phyloP scores from a whole-genome alignment of 805 yeast species.

The Metschnikowia proteae region DNA sequence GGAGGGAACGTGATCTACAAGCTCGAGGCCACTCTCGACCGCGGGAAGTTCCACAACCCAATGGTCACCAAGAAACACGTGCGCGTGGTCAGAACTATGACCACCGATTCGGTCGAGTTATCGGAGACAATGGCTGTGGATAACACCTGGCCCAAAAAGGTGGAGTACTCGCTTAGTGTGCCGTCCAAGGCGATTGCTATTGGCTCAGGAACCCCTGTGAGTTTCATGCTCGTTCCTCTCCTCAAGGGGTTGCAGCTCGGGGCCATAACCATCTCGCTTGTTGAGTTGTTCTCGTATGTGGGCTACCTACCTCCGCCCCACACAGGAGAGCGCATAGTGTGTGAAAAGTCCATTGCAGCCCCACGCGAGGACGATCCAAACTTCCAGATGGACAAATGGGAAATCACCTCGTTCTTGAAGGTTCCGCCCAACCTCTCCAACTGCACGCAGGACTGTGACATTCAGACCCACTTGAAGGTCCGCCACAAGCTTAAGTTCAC shows the following conservation, averaged over 20 bases:
- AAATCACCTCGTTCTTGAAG: conserved; percentile 52
- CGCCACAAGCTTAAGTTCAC: conserved; percentile 85
- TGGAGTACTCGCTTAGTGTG: conserved; percentile 81
- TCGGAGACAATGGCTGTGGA: conserved; percentile 92
- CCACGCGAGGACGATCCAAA: conserved; percentile 43
- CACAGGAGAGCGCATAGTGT: conserved; percentile 58
- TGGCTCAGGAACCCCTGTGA: conserved; percentile 72
- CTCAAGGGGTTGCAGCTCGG: conserved; percentile 79
- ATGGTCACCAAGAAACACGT: conserved; percentile 66
- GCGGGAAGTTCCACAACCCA: conserved; percentile 71
- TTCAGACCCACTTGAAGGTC: conserved; percentile 67
- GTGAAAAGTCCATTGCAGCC: conserved; percentile 40
- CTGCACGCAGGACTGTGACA: conserved; percentile 84
- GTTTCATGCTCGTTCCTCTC: conserved; percentile 71
- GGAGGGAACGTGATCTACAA: conserved; percentile 72
- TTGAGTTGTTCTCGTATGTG: conserved; percentile 63
- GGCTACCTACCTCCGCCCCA: conserved; percentile 55
- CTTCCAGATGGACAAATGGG: conserved; percentile 63
- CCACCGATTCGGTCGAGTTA: conserved; percentile 82
- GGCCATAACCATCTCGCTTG: conserved; percentile 59
- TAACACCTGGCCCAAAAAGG: conserved; percentile 92
- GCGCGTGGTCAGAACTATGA: conserved; percentile 79
- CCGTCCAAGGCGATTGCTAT: conserved; percentile 89
- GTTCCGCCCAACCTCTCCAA: conserved; percentile 71
- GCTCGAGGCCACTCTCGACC: conserved; percentile 74